These are phyloP conservation scores for Saccharum officinarum DNA, from an alignment of 176 grass and related monocot genomes.

Conservation along the genomic window DNA sequence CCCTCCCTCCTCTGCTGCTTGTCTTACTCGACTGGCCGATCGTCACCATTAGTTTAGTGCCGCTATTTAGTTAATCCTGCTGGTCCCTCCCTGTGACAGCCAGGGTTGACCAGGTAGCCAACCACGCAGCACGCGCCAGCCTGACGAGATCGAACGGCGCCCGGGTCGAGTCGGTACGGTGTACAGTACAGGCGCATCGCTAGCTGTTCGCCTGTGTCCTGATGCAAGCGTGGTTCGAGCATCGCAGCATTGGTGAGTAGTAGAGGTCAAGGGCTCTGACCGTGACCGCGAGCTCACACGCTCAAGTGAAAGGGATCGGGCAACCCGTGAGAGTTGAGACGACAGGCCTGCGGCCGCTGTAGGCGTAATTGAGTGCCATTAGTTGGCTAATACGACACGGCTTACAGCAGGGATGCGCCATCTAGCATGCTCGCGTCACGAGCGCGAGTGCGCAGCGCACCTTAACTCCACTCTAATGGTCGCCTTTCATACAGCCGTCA, in stretches of 20 bases:
- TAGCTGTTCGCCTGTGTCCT: no score
- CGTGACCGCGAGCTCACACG: no score
- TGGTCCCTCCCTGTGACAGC: background rate
- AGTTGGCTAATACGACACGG: background rate
- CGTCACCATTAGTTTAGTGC: background rate
- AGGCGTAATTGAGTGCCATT: background rate
- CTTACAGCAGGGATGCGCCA: background rate
- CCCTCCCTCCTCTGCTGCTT: background rate
- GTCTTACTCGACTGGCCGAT: background rate
- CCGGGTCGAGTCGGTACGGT: background rate
- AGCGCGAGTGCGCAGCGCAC: background rate
- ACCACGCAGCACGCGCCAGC: background rate
- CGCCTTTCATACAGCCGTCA: no score
- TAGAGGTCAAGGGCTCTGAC: no score
- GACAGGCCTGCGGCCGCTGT: no score
- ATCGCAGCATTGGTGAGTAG: no score
- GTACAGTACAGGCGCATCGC: background rate
- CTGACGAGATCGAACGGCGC: background rate
- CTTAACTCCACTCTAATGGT: background rate
- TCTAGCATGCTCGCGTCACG: background rate
- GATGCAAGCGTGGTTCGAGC: no score
- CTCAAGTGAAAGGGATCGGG: no score
- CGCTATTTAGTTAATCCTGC: background rate
- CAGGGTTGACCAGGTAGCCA: constrained; percentile 28
- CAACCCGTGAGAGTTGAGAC: no score